Percentiles rank a stretch among this genome's conserved stretches.
phyloP scores from a whole-genome alignment of 352 stramenopile genomes.

The Phytopythium sindhum region DNA sequence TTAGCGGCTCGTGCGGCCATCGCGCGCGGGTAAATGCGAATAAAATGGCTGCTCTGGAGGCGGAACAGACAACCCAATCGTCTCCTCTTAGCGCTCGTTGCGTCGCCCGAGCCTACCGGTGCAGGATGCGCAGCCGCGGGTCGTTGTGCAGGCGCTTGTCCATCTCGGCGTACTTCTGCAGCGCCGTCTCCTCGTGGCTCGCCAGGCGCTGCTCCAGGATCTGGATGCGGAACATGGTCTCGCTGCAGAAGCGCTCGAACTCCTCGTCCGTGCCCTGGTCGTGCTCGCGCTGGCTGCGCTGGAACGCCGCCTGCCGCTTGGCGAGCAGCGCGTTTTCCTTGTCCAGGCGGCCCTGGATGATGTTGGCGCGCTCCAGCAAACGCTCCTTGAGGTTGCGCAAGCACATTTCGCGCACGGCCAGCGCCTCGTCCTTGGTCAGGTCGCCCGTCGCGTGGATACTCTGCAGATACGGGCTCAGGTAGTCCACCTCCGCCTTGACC shows the following conservation, averaged over 20 bases:
- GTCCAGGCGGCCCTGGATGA: constrained; percentile 93
- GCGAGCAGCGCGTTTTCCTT: constrained; percentile 90
- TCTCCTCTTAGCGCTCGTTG: neutral
- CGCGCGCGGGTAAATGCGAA: constrained; percentile 21
- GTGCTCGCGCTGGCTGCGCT: constrained; percentile 90
- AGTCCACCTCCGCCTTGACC: constrained; percentile 85
- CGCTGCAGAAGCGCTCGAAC: constrained; percentile 93
- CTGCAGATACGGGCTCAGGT: constrained; percentile 92
- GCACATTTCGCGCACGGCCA: constrained; percentile 86
- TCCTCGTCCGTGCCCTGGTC: constrained; percentile 91
- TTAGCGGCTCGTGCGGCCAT: neutral
- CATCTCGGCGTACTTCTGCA: constrained; percentile 94
- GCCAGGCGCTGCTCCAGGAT: constrained; percentile 92
- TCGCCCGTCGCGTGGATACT: constrained; percentile 50
- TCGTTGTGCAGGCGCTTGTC: constrained; percentile 90
- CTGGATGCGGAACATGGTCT: constrained; percentile 96
- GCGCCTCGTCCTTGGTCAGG: constrained; percentile 84
- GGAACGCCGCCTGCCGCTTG: constrained; percentile 91
- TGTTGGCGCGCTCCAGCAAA: constrained; percentile 91
- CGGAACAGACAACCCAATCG: constrained; percentile 1
- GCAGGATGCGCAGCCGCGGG: constrained; percentile 68
- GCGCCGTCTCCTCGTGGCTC: constrained; percentile 90
- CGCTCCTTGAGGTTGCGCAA: constrained; percentile 92
- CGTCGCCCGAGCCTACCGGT: constrained; percentile 31
- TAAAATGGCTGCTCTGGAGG: constrained; percentile 48